Percentiles rank a stretch among this genome's conserved stretches.
Conservation (phyloP, 495 filamentous ascomycete species). For the Talaromyces wortmannii region DNA sequence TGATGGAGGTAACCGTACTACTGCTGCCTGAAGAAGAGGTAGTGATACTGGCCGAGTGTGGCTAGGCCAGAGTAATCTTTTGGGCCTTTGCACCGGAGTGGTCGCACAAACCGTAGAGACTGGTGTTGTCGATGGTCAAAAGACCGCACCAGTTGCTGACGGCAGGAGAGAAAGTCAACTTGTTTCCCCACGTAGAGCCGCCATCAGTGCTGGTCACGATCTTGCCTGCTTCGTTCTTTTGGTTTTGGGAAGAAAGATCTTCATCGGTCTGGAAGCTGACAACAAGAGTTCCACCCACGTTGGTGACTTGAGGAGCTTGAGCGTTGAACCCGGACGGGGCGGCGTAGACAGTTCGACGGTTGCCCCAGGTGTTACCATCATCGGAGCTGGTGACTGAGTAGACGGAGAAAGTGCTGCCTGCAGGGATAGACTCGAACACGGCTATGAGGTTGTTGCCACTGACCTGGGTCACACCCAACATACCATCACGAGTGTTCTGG, state of each 20-base stretch:
- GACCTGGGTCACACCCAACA: constrained; percentile 38
- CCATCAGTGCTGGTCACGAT: constrained; percentile 31
- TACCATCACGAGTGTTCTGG: constrained; percentile 33
- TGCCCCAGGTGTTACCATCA: constrained; percentile 36
- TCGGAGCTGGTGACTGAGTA: constrained; percentile 34
- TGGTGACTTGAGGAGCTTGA: constrained; percentile 43
- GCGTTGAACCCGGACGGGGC: constrained; percentile 25
- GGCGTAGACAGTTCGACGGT: constrained; percentile 30
- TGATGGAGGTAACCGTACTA: not conserved
- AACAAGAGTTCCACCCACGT: constrained; percentile 40
- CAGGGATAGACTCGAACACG: constrained; percentile 38
- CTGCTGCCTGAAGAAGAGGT: not conserved
- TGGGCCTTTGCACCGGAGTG: constrained; percentile 21
- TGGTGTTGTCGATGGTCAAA: constrained; percentile 18
- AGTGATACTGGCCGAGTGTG: not conserved
- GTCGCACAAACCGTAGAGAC: constrained; percentile 30
- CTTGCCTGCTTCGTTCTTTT: constrained; percentile 14
- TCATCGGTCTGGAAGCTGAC: constrained; percentile 49
- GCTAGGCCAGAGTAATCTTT: constrained; percentile 5
- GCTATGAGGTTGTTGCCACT: constrained; percentile 30
- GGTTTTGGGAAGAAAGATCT: constrained; percentile 12
- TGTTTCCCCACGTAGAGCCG: constrained; percentile 28
- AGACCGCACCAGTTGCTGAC: constrained; percentile 36
- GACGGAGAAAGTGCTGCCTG: constrained; percentile 30
- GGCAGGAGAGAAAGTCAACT: constrained; percentile 25